These are phyloP conservation scores for Rhodosporidiobolus odoratus DNA, from an alignment of 768 basidiomycete genomes.

Conservation along the genomic window DNA sequence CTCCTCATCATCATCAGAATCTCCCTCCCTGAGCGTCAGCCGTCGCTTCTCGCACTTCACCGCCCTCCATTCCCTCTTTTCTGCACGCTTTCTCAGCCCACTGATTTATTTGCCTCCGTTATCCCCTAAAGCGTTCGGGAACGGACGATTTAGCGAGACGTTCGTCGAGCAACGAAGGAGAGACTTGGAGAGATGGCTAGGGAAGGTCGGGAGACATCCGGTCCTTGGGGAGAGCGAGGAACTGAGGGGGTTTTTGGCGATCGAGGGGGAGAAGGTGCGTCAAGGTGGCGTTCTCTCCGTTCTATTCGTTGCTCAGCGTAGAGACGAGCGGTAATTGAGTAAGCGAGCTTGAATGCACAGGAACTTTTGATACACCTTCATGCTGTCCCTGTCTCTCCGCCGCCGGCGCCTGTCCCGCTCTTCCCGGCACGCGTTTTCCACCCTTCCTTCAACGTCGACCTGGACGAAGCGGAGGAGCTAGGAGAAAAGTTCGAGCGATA, in stretches of 20 bases:
- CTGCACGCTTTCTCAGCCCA: slow-evolving; percentile 56
- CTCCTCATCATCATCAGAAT: too few relatives aligned
- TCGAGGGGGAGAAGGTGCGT: slow-evolving; percentile 67
- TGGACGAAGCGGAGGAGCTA: slow-evolving; percentile 61
- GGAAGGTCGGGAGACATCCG: slow-evolving; percentile 65
- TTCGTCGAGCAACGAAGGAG: slow-evolving; percentile 77
- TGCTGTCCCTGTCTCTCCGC: slow-evolving; percentile 43
- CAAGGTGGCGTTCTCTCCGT: neutral
- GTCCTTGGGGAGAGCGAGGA: slow-evolving; percentile 72
- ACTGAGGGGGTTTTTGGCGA: slow-evolving; percentile 69
- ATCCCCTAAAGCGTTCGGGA: slow-evolving; percentile 72
- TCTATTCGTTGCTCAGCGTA: neutral
- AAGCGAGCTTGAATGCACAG: neutral
- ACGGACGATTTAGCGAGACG: slow-evolving; percentile 69
- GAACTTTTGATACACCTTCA: slow-evolving; percentile 3
- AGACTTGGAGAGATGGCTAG: slow-evolving; percentile 73
- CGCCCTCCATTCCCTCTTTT: slow-evolving; percentile 65
- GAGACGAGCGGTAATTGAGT: neutral
- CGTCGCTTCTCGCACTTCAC: slow-evolving; percentile 82
- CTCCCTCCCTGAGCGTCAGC: slow-evolving; percentile 61
- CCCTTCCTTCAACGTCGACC: slow-evolving; percentile 75
- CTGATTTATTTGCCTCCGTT: slow-evolving; percentile 73
- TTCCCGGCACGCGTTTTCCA: slow-evolving; percentile 78
- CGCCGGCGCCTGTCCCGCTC: slow-evolving; percentile 57
- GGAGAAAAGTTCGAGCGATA: slow-evolving; percentile 63